phyloP scores from a whole-genome alignment of 2,329 filamentous ascomycete species.

The Aspergillus neotritici region DNA sequence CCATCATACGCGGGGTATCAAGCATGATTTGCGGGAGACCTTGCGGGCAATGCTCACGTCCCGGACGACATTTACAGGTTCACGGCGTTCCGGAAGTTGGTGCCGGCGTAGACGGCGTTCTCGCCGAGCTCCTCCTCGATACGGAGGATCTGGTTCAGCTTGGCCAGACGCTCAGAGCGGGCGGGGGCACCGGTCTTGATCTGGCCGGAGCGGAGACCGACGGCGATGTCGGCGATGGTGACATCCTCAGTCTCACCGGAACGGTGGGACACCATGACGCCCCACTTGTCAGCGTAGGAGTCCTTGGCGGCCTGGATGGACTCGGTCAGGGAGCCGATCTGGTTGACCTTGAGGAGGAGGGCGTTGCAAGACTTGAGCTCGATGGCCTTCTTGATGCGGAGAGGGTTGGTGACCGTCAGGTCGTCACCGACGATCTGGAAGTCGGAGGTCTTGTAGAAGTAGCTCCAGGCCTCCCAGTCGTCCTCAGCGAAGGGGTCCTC shows the following conservation, averaged over 20 bases:
- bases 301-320: constrained; percentile 99
- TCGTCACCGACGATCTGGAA: constrained; percentile 99
- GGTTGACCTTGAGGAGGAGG: constrained; percentile 98
- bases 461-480: constrained; percentile 99
- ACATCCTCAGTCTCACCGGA: constrained; percentile 99
- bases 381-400: constrained; percentile 99
- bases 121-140: constrained; percentile 98
- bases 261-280: constrained; percentile 99
- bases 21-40: constrained; percentile 3
- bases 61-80: constrained; percentile 61
- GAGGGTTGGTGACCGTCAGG: constrained; percentile 96
- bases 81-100: constrained; percentile 85
- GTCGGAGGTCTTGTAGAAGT: constrained; percentile 99
- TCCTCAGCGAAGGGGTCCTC: constrained; percentile 99
- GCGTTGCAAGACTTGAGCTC: constrained; percentile 98
- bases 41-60: neutral
- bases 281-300: constrained; percentile 91
- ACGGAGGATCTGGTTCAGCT: constrained; percentile 99
- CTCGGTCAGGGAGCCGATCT: constrained; percentile 98
- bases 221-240: constrained; percentile 96
- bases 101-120: constrained; percentile 85
- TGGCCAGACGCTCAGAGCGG: constrained; percentile 95
- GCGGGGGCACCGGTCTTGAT: constrained; percentile 98
- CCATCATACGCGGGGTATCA: constrained; percentile 5
- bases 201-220: constrained; percentile 92